These are phyloP conservation scores for Leishmania mexicana DNA, from an alignment of 208 protist species.

Conservation along the genomic window DNA sequence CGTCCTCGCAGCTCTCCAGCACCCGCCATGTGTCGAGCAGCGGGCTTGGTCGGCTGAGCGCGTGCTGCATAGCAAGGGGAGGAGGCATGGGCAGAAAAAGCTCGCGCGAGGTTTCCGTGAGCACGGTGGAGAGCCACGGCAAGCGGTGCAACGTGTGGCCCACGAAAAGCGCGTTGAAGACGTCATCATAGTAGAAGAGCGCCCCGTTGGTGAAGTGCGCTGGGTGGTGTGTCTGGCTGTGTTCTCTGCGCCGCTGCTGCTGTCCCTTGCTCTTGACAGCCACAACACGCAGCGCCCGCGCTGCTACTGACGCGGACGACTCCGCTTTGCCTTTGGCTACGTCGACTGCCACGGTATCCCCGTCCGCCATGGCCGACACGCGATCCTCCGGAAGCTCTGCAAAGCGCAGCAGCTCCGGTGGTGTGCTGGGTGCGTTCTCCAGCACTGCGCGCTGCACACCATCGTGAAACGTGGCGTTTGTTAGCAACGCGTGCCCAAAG, in stretches of 20 bases:
- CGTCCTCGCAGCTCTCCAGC: constrained; percentile 28
- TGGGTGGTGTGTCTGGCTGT: constrained; percentile 33
- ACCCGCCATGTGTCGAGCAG: constrained; percentile 60
- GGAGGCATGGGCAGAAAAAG: constrained; percentile 47
- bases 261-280: constrained; percentile 25
- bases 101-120: constrained; percentile 39
- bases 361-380: constrained; percentile 37
- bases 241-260: constrained; percentile 35
- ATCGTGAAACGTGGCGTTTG: constrained; percentile 67
- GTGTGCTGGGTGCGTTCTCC: constrained; percentile 37
- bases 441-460: constrained; percentile 50
- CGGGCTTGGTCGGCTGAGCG: constrained; percentile 15
- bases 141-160: constrained; percentile 47
- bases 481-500: constrained; percentile 61
- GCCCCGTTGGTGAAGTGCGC: constrained; percentile 61
- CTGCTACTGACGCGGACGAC: background rate
- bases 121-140: constrained; percentile 65
- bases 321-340: background rate
- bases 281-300: constrained; percentile 27
- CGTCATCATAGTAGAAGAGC: constrained; percentile 68
- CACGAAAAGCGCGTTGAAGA: constrained; percentile 55
- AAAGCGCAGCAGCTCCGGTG: constrained; percentile 25
- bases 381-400: constrained; percentile 27
- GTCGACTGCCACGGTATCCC: constrained; percentile 38
- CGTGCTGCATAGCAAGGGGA: constrained; percentile 32